A percentile compares a stretch with the other conserved stretches of the same genome.
phyloP scores from a whole-genome alignment of 192 early-diverging fungal genomes.

The Phlyctochytrium planicorne region DNA sequence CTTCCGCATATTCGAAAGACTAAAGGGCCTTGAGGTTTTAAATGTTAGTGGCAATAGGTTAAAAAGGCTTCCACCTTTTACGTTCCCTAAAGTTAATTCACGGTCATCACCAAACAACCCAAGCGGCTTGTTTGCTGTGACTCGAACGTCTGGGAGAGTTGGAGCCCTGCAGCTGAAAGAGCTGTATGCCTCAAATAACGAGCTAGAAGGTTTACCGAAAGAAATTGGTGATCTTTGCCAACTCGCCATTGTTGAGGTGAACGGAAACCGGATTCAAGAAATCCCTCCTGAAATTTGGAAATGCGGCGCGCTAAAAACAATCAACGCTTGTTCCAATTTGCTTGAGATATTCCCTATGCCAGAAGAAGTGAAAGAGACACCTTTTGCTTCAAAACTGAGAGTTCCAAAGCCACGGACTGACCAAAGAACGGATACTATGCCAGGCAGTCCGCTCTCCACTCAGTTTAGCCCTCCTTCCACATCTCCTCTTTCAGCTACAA shows the following conservation, averaged over 20 bases:
- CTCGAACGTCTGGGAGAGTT: background rate
- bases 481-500: slow-evolving; percentile 1
- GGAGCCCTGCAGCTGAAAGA: background rate
- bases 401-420: background rate
- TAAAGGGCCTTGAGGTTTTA: slow-evolving; percentile 26
- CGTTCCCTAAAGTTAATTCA: slow-evolving; percentile 4
- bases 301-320: slow-evolving; percentile 59
- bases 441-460: too few species aligned
- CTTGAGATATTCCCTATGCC: slow-evolving; percentile 80
- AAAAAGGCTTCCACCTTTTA: slow-evolving; percentile 30
- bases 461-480: slow-evolving; percentile 2
- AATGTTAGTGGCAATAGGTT: slow-evolving; percentile 38
- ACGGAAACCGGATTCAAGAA: background rate
- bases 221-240: slow-evolving; percentile 7
- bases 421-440: background rate
- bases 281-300: slow-evolving; percentile 6
- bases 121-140: background rate
- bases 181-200: slow-evolving; percentile 1
- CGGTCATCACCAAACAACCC: background rate
- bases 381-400: background rate
- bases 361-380: background rate
- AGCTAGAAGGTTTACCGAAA: background rate
- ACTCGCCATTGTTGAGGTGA: background rate
- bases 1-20: slow-evolving; percentile 24
- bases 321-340: slow-evolving; percentile 83